A percentile compares a stretch with the other conserved stretches of the same genome.
Conservation (phyloP, 768 basidiomycete genomes). For the Russula virescens region DNA sequence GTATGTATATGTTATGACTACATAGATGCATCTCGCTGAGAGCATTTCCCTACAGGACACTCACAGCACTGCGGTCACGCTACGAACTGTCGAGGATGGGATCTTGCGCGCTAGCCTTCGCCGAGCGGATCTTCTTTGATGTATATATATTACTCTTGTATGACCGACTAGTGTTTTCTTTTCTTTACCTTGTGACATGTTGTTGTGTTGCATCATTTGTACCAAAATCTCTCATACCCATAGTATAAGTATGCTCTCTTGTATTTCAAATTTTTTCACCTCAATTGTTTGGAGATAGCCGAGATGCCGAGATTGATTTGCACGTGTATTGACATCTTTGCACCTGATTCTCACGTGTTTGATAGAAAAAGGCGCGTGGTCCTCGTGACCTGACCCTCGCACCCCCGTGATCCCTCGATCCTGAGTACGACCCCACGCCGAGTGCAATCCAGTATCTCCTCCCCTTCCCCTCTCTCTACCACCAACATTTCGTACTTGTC, state of each 20-base stretch:
- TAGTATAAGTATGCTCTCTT: background rate
- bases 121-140: conserved; percentile 60
- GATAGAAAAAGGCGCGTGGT: conserved; percentile 23
- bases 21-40: conserved; percentile 1
- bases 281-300: background rate
- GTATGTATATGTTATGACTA: conserved; percentile 39
- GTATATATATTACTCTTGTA: conserved; percentile 2
- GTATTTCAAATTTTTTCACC: background rate
- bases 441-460: conserved; percentile 1
- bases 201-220: conserved; percentile 2
- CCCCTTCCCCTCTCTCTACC: conserved; percentile 2
- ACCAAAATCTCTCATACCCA: background rate
- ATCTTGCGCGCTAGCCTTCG: conserved; percentile 67
- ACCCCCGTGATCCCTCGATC: conserved; percentile 22
- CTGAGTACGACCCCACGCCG: conserved; percentile 1
- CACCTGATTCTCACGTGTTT: conserved; percentile 27
- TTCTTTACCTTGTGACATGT: background rate
- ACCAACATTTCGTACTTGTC: background rate
- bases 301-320: conserved; percentile 21
- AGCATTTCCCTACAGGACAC: conserved; percentile 49
- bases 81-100: conserved; percentile 60
- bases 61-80: conserved; percentile 62
- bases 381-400: conserved; percentile 21
- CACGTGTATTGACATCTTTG: conserved; percentile 23
- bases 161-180: background rate